A percentile compares a stretch with the other conserved stretches of the same genome.
Evolutionary conservation across 345 rosid genomes (phyloP).

Genomic region (Ricinus communis): DNA sequence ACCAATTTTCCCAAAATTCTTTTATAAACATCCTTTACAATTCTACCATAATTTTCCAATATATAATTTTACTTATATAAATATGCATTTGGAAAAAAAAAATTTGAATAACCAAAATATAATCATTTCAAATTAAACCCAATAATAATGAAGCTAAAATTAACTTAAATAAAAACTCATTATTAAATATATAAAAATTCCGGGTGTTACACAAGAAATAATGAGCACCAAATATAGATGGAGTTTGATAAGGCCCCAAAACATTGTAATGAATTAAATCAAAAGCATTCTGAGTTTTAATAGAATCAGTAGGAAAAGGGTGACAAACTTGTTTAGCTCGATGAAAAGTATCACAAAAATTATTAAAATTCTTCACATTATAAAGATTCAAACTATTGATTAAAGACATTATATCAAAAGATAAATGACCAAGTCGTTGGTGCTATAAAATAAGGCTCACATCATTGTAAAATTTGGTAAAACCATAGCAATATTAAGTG

Average conservation of each 20-base stretch:
- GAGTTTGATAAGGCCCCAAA: not conserved
- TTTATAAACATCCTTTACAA: too few species aligned
- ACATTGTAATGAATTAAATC: not conserved
- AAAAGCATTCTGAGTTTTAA: not conserved
- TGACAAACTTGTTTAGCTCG: not conserved
- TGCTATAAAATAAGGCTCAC: not conserved
- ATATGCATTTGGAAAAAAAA: too few species aligned
- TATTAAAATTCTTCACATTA: not conserved
- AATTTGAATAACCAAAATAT: too few species aligned
- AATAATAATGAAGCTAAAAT: too few species aligned
- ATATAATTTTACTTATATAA: too few species aligned
- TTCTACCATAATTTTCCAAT: too few species aligned
- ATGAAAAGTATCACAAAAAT: not conserved
- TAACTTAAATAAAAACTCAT: too few species aligned
- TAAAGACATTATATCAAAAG: not conserved
- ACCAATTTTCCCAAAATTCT: too few species aligned
- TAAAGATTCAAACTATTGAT: too few species aligned
- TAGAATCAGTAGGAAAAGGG: not conserved
- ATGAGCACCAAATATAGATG: not conserved
- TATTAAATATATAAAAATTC: too few species aligned
- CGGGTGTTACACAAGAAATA: not conserved
- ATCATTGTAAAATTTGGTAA: not conserved
- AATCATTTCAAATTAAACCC: too few species aligned
- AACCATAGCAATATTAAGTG: not conserved
- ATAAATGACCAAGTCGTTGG: not conserved